A percentile compares a stretch with the other conserved stretches of the same genome.
phyloP scores from a whole-genome alignment of 495 filamentous ascomycete species.

The Xylaria intraflava region DNA sequence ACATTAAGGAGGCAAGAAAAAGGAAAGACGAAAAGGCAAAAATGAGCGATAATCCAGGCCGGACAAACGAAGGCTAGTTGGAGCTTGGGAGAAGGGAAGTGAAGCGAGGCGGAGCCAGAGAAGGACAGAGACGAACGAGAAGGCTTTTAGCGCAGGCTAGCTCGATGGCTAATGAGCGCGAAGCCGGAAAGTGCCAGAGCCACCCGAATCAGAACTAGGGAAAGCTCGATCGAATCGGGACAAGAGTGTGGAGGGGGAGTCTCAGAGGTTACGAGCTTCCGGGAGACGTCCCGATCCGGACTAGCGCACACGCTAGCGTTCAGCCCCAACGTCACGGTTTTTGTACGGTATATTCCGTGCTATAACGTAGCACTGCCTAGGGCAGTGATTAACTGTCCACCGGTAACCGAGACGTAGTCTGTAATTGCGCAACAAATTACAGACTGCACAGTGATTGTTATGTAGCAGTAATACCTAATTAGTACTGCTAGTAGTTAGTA shows the following conservation, averaged over 20 bases:
- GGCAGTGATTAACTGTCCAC: too few relatives aligned
- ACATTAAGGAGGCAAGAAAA: neutral
- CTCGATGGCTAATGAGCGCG: neutral
- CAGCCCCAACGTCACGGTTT: too few relatives aligned
- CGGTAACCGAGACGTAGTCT: too few relatives aligned
- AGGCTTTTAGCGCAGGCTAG: too few relatives aligned
- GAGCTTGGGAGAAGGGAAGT: too few relatives aligned
- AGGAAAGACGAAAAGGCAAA: neutral
- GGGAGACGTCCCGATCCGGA: neutral
- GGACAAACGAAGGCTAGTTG: neutral
- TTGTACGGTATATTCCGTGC: too few relatives aligned
- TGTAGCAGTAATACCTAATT: too few relatives aligned
- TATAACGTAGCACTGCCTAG: too few relatives aligned
- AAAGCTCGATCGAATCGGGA: neutral
- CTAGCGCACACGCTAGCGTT: neutral
- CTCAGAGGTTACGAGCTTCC: neutral
- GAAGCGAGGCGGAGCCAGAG: neutral
- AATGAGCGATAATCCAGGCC: neutral
- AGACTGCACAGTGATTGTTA: too few relatives aligned
- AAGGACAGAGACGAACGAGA: neutral
- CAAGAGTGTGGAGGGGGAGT: neutral
- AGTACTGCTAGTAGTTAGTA: too few relatives aligned
- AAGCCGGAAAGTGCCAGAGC: conserved; percentile 1
- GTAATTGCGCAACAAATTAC: too few relatives aligned
- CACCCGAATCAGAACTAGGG: neutral